Base-by-base conservation (phyloP, 805 yeast species). In the Peterozyma toletana region DNA sequence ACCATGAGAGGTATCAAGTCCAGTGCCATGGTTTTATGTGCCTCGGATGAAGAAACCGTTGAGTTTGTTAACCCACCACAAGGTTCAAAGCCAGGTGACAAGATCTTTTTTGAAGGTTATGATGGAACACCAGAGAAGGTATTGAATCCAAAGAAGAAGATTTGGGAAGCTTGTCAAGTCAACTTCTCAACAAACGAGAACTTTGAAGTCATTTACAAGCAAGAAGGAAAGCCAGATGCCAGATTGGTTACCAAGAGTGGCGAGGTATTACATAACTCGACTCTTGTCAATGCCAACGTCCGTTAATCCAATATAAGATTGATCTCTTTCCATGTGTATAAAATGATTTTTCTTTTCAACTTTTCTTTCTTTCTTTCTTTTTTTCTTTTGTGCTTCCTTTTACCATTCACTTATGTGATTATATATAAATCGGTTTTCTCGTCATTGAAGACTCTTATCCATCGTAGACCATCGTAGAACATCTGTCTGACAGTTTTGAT, bases 1-100 rank as follows among this genome's bases (percentile, higher is more conserved):
- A 83, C 82, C 58, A 93, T 93, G 99, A 84, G 99, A 70, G 98
- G 99, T 52, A 80, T 93, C 59, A 88, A 88, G 64, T 89, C 97
- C 9, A 70, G 80, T 41, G 99, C 96, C 42, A 93, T 93, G 99
- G 98, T 93, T 39, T 75, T 93, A 54, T 93, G 99, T 74, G 91
- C 89, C 21, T 88, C 96, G 35, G 67, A 67, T 47, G 77, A 70
- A 29, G 69, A 68, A 33, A 65, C 64, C 30, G 96, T 93, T 47
- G 98, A 93, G 68, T 89, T 93, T 57, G 90, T 91, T 52, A 83
- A 85, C 63, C 98, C 98, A 46, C 99, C 99, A 53, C 79, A 77
- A 33, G 96, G 89, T 14, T 79, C 96, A 37, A 77, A 87, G 68
- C 81, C 99, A 11, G 99, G 99, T 66, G 99, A 93, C 66, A 90